Base-by-base conservation (phyloP, 495 filamentous ascomycete species). In the Trichoderma gamsii region DNA sequence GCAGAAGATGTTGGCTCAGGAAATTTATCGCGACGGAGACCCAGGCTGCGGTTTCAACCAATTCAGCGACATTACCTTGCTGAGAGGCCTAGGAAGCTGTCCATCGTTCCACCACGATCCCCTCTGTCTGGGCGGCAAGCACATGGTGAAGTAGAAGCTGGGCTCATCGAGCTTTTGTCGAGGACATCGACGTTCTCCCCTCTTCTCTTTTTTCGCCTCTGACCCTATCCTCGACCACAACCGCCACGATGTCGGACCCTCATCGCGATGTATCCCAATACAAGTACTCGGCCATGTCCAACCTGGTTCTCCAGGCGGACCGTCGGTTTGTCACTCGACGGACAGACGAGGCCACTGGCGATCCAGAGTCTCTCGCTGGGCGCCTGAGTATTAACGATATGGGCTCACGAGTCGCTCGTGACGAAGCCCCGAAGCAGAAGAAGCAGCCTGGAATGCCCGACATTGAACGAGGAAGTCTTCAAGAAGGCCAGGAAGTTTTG, bases 281-380 rank as follows among this genome's bases (percentile, higher is more conserved):
- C 85, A 99, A 99, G 80, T 99, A 99, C 85, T 91, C 92, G 88
- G 93, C 92, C 78, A 99, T 99, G 95, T 98, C 95, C 83, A 99
- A 99, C 88, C 88, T 99, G 92, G 95, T 99, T 77, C 92, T 97
- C 86, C 94, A 97, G 89, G 93, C 92, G 82, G 95, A 99, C 83
- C 89, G 92, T 79, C 89, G 96, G 76, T 98, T 99, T 77, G 88
- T 94, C 72, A 93, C 92, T 67, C 88, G 93, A 73, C 87, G 91
- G 71, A 91, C 89, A 71, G 95, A 99, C 80, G 95, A 99, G 79
- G 88, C 90, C 68, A 97, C 96, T 44, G 95, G 95, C 73, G 96
- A 99, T 76, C 95, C 95, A 65, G 95, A 99, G 80, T 98, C 95
- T 66, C 86, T 99, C 59, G 95, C 95, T 44, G 94, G 95, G 38